Base-by-base conservation (phyloP, 257 asterid genomes). In the Salvia miltiorrhiza region DNA sequence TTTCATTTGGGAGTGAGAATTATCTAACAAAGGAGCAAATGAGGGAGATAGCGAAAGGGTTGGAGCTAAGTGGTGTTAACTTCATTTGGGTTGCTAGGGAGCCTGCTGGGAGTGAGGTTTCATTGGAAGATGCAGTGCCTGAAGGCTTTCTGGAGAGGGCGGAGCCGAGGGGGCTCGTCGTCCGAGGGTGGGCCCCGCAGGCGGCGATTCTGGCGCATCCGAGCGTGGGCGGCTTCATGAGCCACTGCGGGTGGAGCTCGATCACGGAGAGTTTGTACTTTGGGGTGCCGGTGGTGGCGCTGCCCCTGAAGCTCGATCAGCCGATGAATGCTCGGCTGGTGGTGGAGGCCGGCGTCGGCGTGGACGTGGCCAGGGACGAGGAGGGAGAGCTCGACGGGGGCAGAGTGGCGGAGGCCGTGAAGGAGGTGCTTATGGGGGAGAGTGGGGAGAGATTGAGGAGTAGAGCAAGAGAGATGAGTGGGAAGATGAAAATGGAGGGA, bases 1-100 rank as follows among this genome's bases (percentile, higher is more conserved):
- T 68, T 10, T 68, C 73, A 16, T 68, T 68, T 68, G 73, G 73
- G 14, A 68, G 73, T 54, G 73, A 54, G 30, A 68, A 68, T 61
- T 54, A 68, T 16, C n/a, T 54, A 2, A 39, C 73, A 1, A 5
- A 14, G 53, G 64, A 23, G 30, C 72, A 39, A 53, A 67, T 39
- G 13, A n/a, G 24, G 33, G 69, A 71, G 76, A 49, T 71, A 35
- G 76, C 76, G 0, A 60, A 9, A 60, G 75, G 75, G 53, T 35
- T 70, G 33, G 69, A 60, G 75, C 14, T 59, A 7, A 21, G 69
- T 35, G 40, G 5, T 21, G 69, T 70, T 19, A 67, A 24, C 54
- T 67, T 67, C 73, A 35, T 66, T 17, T 66, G 71, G 71, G 71
- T 66, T 12, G 71, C 71, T 1, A 50, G 67, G 19, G 33, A 20